Evolutionary conservation across 352 stramenopile genomes (phyloP).

Genomic region (Pythium guiyangense): DNA sequence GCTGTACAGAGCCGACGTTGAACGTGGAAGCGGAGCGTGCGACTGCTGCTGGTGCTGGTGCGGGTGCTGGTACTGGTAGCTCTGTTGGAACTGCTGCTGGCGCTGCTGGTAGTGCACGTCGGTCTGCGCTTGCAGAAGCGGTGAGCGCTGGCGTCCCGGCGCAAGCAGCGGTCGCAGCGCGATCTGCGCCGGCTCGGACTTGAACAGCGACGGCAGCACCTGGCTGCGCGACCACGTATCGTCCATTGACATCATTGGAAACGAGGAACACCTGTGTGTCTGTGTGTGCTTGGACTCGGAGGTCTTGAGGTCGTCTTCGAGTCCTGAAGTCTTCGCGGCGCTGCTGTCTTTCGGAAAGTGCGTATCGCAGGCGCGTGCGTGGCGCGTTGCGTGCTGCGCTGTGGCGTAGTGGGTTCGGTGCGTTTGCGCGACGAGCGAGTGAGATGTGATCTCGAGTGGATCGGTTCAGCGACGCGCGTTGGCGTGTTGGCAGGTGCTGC

Average conservation of each 20-base stretch:
- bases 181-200: constrained; percentile 3
- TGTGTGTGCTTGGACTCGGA: too few species aligned
- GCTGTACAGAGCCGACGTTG: neutral
- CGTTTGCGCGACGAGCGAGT: neutral
- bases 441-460: neutral
- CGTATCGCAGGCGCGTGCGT: neutral
- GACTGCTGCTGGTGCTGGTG: neutral
- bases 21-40: neutral
- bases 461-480: neutral
- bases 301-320: too few species aligned
- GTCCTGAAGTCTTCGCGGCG: too few species aligned
- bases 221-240: constrained; percentile 2
- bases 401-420: neutral
- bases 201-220: constrained; percentile 7
- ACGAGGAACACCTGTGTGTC: neutral
- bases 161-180: constrained; percentile 2
- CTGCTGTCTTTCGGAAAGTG: neutral
- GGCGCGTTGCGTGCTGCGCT: neutral
- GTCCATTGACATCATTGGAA: constrained; percentile 3
- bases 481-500: too few species aligned
- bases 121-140: neutral
- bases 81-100: neutral
- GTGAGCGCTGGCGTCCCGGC: neutral
- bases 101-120: neutral
- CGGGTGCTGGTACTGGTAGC: neutral